Conservation (phyloP, 1,139 yeast species). For the Candida labiduridarum region DNA sequence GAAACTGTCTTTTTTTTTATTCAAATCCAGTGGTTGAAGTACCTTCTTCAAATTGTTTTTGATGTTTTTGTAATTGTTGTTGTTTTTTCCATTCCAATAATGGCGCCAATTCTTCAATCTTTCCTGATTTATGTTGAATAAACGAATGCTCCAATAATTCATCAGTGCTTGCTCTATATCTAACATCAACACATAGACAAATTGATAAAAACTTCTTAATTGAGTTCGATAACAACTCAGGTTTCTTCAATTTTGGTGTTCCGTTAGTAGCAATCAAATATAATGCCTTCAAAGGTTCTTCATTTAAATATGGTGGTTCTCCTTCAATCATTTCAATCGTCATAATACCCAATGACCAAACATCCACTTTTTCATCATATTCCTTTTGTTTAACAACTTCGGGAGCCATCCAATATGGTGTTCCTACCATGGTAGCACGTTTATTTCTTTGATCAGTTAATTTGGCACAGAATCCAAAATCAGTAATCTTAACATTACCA, state of each 20-base stretch:
- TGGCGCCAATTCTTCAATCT: slow-evolving; percentile 65
- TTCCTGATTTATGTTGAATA: slow-evolving; percentile 68
- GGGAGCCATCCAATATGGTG: slow-evolving; percentile 99
- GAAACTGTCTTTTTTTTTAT: neutral
- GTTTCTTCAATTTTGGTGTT: slow-evolving; percentile 89
- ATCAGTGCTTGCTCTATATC: slow-evolving; percentile 78
- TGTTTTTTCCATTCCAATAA: slow-evolving; percentile 66
- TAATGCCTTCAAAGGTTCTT: slow-evolving; percentile 88
- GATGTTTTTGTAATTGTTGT: slow-evolving; percentile 8
- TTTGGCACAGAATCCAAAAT: slow-evolving; percentile 94
- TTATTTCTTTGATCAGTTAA: slow-evolving; percentile 82
- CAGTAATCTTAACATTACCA: slow-evolving; percentile 90
- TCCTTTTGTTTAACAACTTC: slow-evolving; percentile 94
- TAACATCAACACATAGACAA: slow-evolving; percentile 85
- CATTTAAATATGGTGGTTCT: slow-evolving; percentile 96
- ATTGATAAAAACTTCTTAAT: slow-evolving; percentile 72
- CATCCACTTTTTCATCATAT: slow-evolving; percentile 96
- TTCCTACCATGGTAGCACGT: slow-evolving; percentile 98
- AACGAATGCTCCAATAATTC: slow-evolving; percentile 75
- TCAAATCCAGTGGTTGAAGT: slow-evolving; percentile 1
- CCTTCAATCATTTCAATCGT: slow-evolving; percentile 98
- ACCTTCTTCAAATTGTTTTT: slow-evolving; percentile 1
- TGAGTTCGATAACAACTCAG: slow-evolving; percentile 70
- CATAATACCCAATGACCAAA: slow-evolving; percentile 98
- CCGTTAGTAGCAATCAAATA: slow-evolving; percentile 95